These are phyloP conservation scores for Fonsecaea monophora DNA, from an alignment of 2,329 filamentous ascomycete genomes.

Conservation along the genomic window DNA sequence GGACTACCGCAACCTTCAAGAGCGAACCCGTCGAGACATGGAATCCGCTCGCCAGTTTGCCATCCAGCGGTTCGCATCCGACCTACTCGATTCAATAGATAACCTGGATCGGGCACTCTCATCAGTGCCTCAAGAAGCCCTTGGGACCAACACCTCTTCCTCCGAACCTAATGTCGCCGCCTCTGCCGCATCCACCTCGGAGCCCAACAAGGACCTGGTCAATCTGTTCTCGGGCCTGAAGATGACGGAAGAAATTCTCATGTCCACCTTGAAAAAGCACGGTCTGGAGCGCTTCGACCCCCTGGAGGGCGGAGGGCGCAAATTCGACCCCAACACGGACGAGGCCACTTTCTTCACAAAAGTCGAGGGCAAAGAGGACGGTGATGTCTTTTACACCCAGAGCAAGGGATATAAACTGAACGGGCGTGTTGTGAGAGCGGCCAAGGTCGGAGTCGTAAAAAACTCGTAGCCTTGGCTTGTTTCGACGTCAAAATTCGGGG, in stretches of 20 bases:
- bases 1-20: conserved; percentile 97
- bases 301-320: conserved; percentile 68
- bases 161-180: conserved; percentile 47
- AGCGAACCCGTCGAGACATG: conserved; percentile 89
- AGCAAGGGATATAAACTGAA: conserved; percentile 96
- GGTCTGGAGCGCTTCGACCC: conserved; percentile 90
- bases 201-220: conserved; percentile 72
- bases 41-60: conserved; percentile 88
- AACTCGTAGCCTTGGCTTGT: conserved; percentile 59
- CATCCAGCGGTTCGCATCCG: conserved; percentile 91
- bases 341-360: conserved; percentile 96
- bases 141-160: conserved; percentile 52
- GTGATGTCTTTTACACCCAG: conserved; percentile 88
- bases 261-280: conserved; percentile 90
- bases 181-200: conserved; percentile 44
- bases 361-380: conserved; percentile 84
- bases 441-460: conserved; percentile 96
- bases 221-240: conserved; percentile 87
- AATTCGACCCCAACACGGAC: conserved; percentile 95
- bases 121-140: conserved; percentile 77
- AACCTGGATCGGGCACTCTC: conserved; percentile 92
- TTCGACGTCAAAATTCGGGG: neutral
- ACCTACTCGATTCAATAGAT: conserved; percentile 93
- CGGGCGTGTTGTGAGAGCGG: conserved; percentile 83
- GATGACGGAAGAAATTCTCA: conserved; percentile 91